These are phyloP conservation scores for Gastrolobium bilobum DNA, from an alignment of 306 rosid genomes.

Conservation along the genomic window DNA sequence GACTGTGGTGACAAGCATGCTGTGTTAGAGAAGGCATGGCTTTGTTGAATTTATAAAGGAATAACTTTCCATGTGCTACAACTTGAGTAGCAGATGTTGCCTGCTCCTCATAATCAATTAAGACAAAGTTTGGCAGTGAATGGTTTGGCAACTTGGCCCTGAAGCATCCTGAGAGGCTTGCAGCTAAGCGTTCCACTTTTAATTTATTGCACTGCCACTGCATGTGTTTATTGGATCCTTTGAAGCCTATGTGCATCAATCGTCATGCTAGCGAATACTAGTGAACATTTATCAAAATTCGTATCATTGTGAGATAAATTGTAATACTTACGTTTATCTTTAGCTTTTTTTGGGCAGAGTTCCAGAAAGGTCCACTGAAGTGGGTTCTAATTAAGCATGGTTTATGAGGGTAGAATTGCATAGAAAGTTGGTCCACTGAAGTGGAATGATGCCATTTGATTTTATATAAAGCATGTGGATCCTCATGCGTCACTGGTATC, in stretches of 20 bases:
- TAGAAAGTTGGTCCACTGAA: not conserved
- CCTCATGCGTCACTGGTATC: not conserved
- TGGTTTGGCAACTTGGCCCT: constrained; percentile 42
- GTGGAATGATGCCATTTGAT: constrained; percentile 36
- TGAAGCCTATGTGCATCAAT: not conserved
- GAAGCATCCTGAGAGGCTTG: constrained; percentile 24
- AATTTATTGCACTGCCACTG: constrained; percentile 32
- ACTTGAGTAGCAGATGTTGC: constrained; percentile 39
- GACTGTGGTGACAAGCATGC: not conserved
- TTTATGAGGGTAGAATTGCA: not conserved
- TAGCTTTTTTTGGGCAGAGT: not conserved
- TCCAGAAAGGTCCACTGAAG: not conserved
- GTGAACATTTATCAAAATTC: constrained; percentile 5
- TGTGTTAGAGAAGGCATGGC: constrained; percentile 28
- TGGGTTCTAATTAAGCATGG: constrained; percentile 1
- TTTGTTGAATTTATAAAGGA: constrained; percentile 29
- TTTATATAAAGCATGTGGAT: constrained; percentile 41
- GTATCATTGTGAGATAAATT: not conserved
- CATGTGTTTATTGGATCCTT: constrained; percentile 43
- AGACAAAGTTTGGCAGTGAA: constrained; percentile 39
- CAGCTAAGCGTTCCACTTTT: constrained; percentile 27
- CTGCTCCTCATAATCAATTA: not conserved
- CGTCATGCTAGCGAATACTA: not conserved
- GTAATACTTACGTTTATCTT: not conserved
- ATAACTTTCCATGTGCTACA: constrained; percentile 44